Base-by-base conservation (phyloP, 495 filamentous ascomycete genomes). In the Wilcoxina mikolae region DNA sequence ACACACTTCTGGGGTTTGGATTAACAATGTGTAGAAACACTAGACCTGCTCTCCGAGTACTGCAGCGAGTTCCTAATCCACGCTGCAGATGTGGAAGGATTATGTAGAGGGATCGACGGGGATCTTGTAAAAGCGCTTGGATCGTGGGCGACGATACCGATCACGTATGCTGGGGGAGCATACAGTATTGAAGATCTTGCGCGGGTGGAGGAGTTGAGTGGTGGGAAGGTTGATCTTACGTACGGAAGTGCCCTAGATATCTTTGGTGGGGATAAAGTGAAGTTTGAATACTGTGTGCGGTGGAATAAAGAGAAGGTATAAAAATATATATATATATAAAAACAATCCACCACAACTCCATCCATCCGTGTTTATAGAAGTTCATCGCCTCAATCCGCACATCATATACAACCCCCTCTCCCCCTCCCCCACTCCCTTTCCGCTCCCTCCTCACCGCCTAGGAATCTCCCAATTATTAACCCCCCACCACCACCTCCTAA, bases 51-150 rank as follows among this genome's bases (percentile, higher is more conserved):
- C 7, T 88, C 94, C 62, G 83, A 82, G 10, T 90, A 87, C 67
- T 95, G 91, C 71, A 86, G 83, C 39, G 93, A 98, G 63, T 96
- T 98, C 67, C 73, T 98, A 46, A 86, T 98, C 61, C 93, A 98
- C 62, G 91, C 91, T n/a, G 91, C 93, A n/a, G 91, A 98, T 66
- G 87, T 90, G 52, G 91, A 96, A 66, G 91, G 91, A 7, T 71
- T 96, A 45, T 93, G 95, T 65, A 73, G 74, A 48, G 91, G 91
- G 25, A 83, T 98, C 48, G 93, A 98, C 60, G 82, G 90, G 61
- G 75, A 83, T 48, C 71, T 98, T 1, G 88, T 98, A 0, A 68
- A 74, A 51, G 78, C 72, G 52, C 70, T 98, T 45, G 83, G 86
- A 1, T 68, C 79, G 58, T 96, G 89, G 85, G 91, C 87, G 60